Conservation (phyloP, 805 yeast species). For the Spathaspora sp. region DNA sequence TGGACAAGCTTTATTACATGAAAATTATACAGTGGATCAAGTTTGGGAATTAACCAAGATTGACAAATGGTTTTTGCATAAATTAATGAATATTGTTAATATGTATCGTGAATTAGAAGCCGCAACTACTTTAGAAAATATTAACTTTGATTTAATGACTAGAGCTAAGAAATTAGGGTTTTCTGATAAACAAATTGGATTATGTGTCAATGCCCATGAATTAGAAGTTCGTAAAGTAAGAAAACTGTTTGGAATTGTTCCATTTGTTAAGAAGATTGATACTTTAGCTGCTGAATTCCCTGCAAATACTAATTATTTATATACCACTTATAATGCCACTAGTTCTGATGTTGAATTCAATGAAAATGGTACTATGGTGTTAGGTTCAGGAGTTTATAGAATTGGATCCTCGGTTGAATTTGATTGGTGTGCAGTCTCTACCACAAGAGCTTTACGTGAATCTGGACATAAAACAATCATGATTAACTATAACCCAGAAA, state of each 20-base stretch:
- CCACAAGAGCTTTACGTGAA: conserved; percentile 90
- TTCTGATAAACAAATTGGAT: conserved; percentile 89
- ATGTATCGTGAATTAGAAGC: conserved; percentile 79
- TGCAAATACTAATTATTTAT: conserved; percentile 90
- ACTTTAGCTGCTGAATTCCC: conserved; percentile 99
- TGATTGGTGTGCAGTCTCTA: conserved; percentile 98
- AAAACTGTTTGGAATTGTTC: conserved; percentile 74
- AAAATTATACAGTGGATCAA: conserved; percentile 83
- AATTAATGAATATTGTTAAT: conserved; percentile 87
- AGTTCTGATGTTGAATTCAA: conserved; percentile 78
- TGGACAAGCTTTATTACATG: conserved; percentile 93
- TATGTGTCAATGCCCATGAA: conserved; percentile 70
- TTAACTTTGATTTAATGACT: conserved; percentile 66
- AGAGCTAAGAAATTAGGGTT: conserved; percentile 93
- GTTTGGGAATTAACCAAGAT: conserved; percentile 91
- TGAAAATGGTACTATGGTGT: conserved; percentile 89
- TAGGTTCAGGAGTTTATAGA: conserved; percentile 99
- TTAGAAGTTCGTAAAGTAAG: conserved; percentile 79
- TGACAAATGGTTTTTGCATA: conserved; percentile 94
- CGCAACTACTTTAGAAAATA: conserved; percentile 48
- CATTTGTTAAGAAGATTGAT: conserved; percentile 95
- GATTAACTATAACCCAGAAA: conserved; percentile 98
- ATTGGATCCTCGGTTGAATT: conserved; percentile 98
- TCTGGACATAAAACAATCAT: conserved; percentile 86
- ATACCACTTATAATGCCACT: conserved; percentile 93